Evolutionary conservation across 371 early-diverging fungal genomes (phyloP).

Genomic region (Lichtheimia ramosa): DNA sequence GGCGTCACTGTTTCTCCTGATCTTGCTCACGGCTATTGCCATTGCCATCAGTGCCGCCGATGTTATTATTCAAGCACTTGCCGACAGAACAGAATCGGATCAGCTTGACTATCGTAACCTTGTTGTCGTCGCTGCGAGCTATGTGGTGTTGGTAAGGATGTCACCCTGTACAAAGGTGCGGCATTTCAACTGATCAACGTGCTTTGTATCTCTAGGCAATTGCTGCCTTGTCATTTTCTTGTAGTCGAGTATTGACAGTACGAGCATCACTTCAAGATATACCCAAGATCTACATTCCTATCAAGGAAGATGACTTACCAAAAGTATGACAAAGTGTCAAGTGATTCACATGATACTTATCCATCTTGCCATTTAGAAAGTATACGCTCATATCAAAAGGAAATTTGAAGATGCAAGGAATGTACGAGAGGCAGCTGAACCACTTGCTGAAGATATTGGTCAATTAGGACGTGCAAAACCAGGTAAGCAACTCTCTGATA

Average conservation of each 20-base stretch:
- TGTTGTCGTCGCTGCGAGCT: constrained; percentile 57
- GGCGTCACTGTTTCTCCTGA: constrained; percentile 35
- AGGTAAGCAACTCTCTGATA: constrained; percentile 24
- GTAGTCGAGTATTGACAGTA: constrained; percentile 58
- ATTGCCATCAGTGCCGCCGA: constrained; percentile 63
- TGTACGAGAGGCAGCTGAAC: constrained; percentile 52
- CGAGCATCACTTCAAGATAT: constrained; percentile 60
- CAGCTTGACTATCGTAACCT: constrained; percentile 52
- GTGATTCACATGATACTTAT: not conserved
- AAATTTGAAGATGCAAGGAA: constrained; percentile 55
- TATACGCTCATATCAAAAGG: constrained; percentile 54
- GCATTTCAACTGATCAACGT: not conserved
- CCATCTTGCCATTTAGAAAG: constrained; percentile 38
- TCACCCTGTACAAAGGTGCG: too few relatives aligned
- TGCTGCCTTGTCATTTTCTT: constrained; percentile 49
- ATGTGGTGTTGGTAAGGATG: constrained; percentile 48
- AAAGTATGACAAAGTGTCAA: constrained; percentile 34
- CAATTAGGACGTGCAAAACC: constrained; percentile 65
- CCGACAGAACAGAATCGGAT: constrained; percentile 36
- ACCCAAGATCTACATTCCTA: constrained; percentile 72
- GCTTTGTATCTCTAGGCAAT: constrained; percentile 20
- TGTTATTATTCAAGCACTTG: constrained; percentile 60
- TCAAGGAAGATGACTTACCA: constrained; percentile 64
- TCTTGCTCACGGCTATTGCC: constrained; percentile 46
- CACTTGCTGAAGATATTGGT: constrained; percentile 55